These are phyloP conservation scores for Microcyclosporella mali DNA, from an alignment of 2,329 filamentous ascomycete genomes.

Conservation along the genomic window DNA sequence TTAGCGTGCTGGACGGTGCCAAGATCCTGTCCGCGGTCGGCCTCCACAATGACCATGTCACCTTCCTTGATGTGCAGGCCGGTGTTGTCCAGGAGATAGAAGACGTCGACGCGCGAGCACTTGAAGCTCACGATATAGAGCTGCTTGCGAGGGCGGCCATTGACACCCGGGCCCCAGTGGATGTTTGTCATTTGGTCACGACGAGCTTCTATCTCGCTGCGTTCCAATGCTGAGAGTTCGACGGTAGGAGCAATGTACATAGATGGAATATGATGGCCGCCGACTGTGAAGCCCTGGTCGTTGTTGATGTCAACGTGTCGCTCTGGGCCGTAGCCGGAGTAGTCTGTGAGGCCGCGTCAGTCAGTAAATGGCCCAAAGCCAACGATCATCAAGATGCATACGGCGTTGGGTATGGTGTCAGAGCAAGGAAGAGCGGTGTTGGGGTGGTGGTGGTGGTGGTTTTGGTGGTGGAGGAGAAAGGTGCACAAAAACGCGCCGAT, in stretches of 20 bases:
- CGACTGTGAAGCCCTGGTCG: constrained; percentile 8
- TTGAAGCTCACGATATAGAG: constrained; percentile 95
- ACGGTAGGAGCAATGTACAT: constrained; percentile 28
- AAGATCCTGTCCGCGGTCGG: constrained; percentile 90
- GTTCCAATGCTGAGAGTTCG: constrained; percentile 22
- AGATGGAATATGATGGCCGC: constrained; percentile 21
- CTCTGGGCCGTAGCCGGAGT: constrained; percentile 12
- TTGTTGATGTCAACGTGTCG: constrained; percentile 6
- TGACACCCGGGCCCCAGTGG: constrained; percentile 21
- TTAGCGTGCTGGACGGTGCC: constrained; percentile 87
- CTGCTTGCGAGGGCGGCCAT: constrained; percentile 46
- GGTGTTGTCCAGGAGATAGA: constrained; percentile 93
- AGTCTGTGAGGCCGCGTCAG: constrained; percentile 9
- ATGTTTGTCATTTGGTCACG: constrained; percentile 22
- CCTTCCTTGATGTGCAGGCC: constrained; percentile 84
- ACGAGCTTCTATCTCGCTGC: constrained; percentile 17
- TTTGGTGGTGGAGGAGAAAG: neutral
- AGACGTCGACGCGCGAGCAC: constrained; percentile 88
- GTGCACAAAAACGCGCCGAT: neutral
- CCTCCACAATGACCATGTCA: constrained; percentile 94
- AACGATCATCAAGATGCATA: neutral
- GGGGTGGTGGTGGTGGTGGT: neutral
- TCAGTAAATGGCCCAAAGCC: neutral
- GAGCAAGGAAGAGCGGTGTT: neutral
- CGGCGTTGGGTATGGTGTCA: neutral